Evolutionary conservation across 108 stramenopile genomes (phyloP).

Genomic region (Fragilariopsis cylindrus): DNA sequence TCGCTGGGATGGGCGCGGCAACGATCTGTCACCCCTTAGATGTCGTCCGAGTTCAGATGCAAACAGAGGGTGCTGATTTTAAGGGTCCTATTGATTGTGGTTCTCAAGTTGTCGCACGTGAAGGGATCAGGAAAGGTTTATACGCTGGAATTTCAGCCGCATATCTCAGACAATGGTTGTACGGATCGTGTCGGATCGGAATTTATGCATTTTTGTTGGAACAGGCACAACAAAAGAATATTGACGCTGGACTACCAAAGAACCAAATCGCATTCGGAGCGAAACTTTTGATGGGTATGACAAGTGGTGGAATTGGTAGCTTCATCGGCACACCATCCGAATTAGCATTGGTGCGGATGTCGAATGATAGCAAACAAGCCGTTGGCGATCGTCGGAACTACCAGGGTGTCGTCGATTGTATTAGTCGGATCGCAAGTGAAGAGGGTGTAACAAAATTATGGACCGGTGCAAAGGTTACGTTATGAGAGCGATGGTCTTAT

Average conservation of each 20-base stretch:
- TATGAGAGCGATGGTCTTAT: constrained; percentile 58
- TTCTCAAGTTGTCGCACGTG: constrained; percentile 36
- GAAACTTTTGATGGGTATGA: constrained; percentile 67
- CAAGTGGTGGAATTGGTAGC: constrained; percentile 66
- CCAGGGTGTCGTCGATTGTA: constrained; percentile 63
- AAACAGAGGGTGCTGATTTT: constrained; percentile 50
- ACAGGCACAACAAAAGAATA: constrained; percentile 54
- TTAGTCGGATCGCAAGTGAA: constrained; percentile 58
- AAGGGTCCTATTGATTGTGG: constrained; percentile 48
- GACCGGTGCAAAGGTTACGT: constrained; percentile 73
- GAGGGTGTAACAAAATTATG: constrained; percentile 57
- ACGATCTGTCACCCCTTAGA: constrained; percentile 75
- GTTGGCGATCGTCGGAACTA: constrained; percentile 58
- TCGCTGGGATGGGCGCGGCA: constrained; percentile 77
- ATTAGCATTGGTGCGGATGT: constrained; percentile 72
- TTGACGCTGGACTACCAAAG: constrained; percentile 52
- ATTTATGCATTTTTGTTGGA: constrained; percentile 71
- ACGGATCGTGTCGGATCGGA: constrained; percentile 73
- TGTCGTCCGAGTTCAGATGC: constrained; percentile 76
- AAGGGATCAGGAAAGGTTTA: constrained; percentile 51
- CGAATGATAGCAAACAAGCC: constrained; percentile 68
- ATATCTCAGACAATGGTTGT: constrained; percentile 74
- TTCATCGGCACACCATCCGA: constrained; percentile 76
- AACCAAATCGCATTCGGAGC: constrained; percentile 57
- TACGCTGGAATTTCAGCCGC: constrained; percentile 75